Base-by-base conservation (phyloP, 2,329 filamentous ascomycete species). In the Cyanodermella asteris region DNA sequence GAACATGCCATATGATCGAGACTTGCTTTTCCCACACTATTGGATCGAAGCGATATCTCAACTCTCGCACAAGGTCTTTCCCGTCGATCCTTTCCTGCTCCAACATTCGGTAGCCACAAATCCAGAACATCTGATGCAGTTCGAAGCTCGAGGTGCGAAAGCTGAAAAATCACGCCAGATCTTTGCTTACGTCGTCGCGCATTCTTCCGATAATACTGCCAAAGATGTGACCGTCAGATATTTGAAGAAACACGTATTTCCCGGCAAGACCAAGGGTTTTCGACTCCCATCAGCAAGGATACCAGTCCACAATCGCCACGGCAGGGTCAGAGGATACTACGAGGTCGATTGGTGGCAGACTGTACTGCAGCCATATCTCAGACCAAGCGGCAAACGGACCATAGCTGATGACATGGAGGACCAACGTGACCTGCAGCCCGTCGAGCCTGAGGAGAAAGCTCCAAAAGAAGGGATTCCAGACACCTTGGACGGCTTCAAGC, bases 161-260 rank as follows among this genome's bases (percentile, higher is more conserved):
- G 80, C 82, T 1, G 80, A 91, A 17, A 80, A 74, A 38, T 68
- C 74, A 0, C 84, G 78, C 37, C 84, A 94, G 45, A 67, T 91
- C 8, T 80, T 91, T 40, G 76, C 77, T 22, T 97, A 97, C 40
- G 64, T 91, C 3, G 57, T 94, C 12, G 82, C 74, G 0, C 78
- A 76, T 46, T 78, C 76, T 1, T 50, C 65, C 3, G 82, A 94
- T 41, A 78, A 77, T 3, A 82, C 80, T 0, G 82, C 80, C 8
- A 94, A 94, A 44, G 87, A 97, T 43, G 75, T 97, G 10, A 97
- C 87, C 0, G 71, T 87, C 7, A 66, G 87, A 15, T 97, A 97
- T 44, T 53, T 97, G 6, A 82, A 73, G 39, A 67, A 72, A 13
- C 75, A 75, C 29, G 61, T 73, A 26, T 70, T 81, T 43, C 87